Evolutionary conservation across 805 yeast genomes (phyloP).

Genomic region (Pichia scutulata): DNA sequence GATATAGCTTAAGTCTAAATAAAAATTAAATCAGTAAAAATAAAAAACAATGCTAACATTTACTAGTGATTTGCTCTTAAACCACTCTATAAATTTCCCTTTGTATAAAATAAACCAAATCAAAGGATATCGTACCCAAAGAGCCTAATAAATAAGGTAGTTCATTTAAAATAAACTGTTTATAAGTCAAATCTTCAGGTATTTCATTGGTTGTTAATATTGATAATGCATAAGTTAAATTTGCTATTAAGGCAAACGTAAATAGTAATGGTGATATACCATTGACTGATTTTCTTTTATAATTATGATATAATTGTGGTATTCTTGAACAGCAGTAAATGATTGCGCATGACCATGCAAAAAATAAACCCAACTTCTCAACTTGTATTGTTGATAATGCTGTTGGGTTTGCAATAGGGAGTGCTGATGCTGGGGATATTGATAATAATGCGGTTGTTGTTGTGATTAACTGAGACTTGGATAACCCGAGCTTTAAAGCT

Average conservation of each 20-base stretch:
- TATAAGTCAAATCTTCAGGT: slow-evolving; percentile 33
- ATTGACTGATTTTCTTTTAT: slow-evolving; percentile 69
- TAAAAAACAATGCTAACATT: no score
- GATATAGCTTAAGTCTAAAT: no score
- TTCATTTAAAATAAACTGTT: slow-evolving; percentile 54
- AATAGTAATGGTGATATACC: slow-evolving; percentile 80
- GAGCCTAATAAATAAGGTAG: slow-evolving; percentile 80
- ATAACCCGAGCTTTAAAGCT: neutral
- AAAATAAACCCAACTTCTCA: neutral
- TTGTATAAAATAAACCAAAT: slow-evolving; percentile 62
- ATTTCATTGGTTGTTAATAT: slow-evolving; percentile 55
- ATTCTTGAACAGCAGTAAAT: slow-evolving; percentile 72
- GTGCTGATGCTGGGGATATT: slow-evolving; percentile 2
- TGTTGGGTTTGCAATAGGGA: slow-evolving; percentile 10
- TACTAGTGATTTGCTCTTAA: neutral
- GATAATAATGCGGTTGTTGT: slow-evolving; percentile 3
- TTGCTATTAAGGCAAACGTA: slow-evolving; percentile 71
- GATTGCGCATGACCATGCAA: slow-evolving; percentile 76
- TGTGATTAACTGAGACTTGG: slow-evolving; percentile 10
- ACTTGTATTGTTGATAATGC: no score
- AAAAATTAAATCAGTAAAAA: no score
- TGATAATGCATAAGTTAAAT: slow-evolving; percentile 66
- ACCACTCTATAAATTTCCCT: slow-evolving; percentile 17
- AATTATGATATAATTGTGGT: slow-evolving; percentile 80
- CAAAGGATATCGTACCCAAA: slow-evolving; percentile 78